Conservation (phyloP, 1,284 basidiomycete genomes). For the Pyrrhoderma lamaoense region DNA sequence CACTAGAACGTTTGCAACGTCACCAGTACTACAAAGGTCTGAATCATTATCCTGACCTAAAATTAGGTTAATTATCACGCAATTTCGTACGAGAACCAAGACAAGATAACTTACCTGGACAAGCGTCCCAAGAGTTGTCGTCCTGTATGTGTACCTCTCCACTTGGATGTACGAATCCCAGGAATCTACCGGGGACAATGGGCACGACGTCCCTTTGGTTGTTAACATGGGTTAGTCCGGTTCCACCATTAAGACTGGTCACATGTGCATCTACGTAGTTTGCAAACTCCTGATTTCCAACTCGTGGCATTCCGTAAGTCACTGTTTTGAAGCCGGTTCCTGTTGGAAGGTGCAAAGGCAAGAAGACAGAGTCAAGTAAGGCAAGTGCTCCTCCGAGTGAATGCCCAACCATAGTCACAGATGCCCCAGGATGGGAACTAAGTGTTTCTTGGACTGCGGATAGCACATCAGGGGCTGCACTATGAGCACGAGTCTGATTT, state of each 20-base stretch:
- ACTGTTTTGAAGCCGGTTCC: constrained; percentile 29
- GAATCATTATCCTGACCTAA: constrained; percentile 37
- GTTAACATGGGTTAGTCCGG: constrained; percentile 39
- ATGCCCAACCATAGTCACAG: constrained; percentile 48
- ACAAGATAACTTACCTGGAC: constrained; percentile 33
- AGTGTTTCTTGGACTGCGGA: constrained; percentile 40
- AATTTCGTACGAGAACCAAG: background rate
- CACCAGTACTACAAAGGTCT: constrained; percentile 45
- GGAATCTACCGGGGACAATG: constrained; percentile 36
- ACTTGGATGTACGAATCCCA: constrained; percentile 48
- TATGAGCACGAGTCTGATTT: no score
- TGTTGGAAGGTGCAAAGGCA: constrained; percentile 30
- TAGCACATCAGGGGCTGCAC: constrained; percentile 43
- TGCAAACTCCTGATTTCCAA: constrained; percentile 56
- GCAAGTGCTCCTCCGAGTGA: constrained; percentile 49
- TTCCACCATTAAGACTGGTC: constrained; percentile 20
- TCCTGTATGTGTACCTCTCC: constrained; percentile 55
- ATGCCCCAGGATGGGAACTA: constrained; percentile 28
- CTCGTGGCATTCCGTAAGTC: constrained; percentile 52
- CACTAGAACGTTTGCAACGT: constrained; percentile 43
- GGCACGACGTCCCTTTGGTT: constrained; percentile 33
- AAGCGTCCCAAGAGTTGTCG: constrained; percentile 38
- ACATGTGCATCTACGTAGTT: constrained; percentile 45
- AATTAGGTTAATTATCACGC: background rate
- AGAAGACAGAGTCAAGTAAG: constrained; percentile 38